Percentiles rank a stretch among this genome's conserved stretches.
Conservation (phyloP, 805 yeast genomes). For the Candida nemodendra region DNA sequence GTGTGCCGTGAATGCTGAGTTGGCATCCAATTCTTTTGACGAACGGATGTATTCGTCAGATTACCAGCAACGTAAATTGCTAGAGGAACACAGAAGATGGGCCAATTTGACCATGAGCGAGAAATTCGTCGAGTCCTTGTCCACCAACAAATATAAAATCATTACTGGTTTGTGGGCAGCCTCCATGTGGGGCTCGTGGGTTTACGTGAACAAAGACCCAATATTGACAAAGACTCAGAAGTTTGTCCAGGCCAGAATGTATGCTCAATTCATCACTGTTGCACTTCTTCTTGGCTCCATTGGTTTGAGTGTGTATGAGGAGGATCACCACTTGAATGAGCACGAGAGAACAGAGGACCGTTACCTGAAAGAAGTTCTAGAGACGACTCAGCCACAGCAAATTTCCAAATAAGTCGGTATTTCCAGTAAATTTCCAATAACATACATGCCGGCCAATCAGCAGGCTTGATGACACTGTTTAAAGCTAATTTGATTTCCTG, state of each 20-base stretch:
- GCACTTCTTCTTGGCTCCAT: conserved; percentile 67
- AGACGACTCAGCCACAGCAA: conserved; percentile 9
- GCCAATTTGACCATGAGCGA: conserved; percentile 46
- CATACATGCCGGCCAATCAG: too few relatives aligned
- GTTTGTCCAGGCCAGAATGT: conserved; percentile 86
- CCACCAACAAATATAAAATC: conserved; percentile 61
- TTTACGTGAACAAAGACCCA: conserved; percentile 66
- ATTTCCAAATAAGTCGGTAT: neutral
- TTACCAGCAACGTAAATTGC: conserved; percentile 37
- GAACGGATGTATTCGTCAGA: conserved; percentile 54
- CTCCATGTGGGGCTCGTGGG: conserved; percentile 80
- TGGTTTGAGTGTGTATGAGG: conserved; percentile 63
- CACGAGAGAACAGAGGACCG: conserved; percentile 33
- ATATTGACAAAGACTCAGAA: conserved; percentile 75
- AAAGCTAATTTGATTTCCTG: too few relatives aligned
- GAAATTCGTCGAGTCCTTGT: conserved; percentile 46
- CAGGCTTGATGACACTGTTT: too few relatives aligned
- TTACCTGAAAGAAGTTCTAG: conserved; percentile 47
- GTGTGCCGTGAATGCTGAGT: conserved; percentile 67
- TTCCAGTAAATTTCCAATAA: too few relatives aligned
- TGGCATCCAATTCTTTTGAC: conserved; percentile 67
- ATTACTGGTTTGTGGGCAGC: conserved; percentile 78
- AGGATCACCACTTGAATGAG: conserved; percentile 43
- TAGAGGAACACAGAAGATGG: conserved; percentile 54
- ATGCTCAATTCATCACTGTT: conserved; percentile 82